These are phyloP conservation scores for Casuarina glauca DNA, from an alignment of 306 rosid genomes.

Conservation along the genomic window DNA sequence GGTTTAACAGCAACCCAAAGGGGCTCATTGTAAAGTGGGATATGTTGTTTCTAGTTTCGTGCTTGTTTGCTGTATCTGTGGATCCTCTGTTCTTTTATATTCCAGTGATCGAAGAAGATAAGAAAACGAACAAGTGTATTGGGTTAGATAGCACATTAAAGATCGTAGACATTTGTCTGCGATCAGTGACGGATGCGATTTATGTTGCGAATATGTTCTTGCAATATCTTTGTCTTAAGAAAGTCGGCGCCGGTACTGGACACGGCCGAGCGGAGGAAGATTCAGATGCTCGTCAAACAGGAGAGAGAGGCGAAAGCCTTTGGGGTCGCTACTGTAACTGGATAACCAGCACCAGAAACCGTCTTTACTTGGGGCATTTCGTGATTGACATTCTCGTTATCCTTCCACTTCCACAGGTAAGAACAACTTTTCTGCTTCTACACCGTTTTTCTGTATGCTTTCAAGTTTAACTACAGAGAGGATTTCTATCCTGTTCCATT, in stretches of 20 bases:
- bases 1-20: constrained; percentile 39
- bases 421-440: neutral
- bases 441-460: too few relatives aligned
- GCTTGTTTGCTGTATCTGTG: constrained; percentile 74
- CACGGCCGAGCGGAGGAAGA: too few relatives aligned
- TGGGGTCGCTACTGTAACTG: too few relatives aligned
- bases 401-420: constrained; percentile 93
- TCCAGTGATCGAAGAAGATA: constrained; percentile 64
- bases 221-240: constrained; percentile 78
- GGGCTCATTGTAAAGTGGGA: constrained; percentile 84
- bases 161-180: constrained; percentile 65
- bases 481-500: too few relatives aligned
- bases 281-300: too few relatives aligned
- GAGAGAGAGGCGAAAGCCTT: too few relatives aligned
- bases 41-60: constrained; percentile 74
- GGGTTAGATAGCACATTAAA: constrained; percentile 62
- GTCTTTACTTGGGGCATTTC: constrained; percentile 61
- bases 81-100: constrained; percentile 87
- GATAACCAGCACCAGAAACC: too few relatives aligned
- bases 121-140: constrained; percentile 45
- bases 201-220: constrained; percentile 72
- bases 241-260: neutral
- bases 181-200: constrained; percentile 77
- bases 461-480: too few relatives aligned
- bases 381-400: constrained; percentile 81